These are phyloP conservation scores for Sporothrix sp. DNA, from an alignment of 2,329 filamentous ascomycete genomes.

Conservation along the genomic window DNA sequence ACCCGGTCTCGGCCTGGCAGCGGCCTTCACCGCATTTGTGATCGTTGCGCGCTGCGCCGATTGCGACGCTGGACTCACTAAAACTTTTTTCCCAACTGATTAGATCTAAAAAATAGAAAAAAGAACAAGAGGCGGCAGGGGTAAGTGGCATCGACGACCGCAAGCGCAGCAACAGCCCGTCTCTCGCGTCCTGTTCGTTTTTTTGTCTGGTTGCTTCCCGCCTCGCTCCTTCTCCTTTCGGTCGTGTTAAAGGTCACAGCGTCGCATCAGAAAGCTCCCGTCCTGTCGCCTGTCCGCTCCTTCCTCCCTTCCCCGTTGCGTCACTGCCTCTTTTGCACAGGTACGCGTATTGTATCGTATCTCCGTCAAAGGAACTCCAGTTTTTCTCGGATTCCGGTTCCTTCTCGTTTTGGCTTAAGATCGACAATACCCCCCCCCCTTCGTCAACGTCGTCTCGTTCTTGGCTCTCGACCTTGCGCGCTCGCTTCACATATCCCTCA, in stretches of 20 bases:
- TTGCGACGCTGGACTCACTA: not conserved
- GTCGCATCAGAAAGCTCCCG: not conserved
- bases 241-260: not conserved
- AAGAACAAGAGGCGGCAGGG: too few relatives aligned
- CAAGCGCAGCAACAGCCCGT: not conserved
- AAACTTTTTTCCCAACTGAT: slow-evolving; percentile 1
- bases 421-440: not conserved
- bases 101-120: not conserved
- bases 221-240: not conserved
- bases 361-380: not conserved
- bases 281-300: not conserved
- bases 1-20: not conserved
- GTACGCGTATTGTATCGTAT: not conserved
- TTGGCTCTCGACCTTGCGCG: too few relatives aligned
- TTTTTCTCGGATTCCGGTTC: slow-evolving; percentile 1
- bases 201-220: not conserved
- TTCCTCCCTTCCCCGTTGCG: not conserved
- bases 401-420: slow-evolving; percentile 2
- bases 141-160: not conserved
- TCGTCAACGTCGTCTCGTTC: not conserved
- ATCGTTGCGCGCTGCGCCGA: not conserved
- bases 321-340: too few relatives aligned
- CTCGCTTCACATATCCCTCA: too few relatives aligned
- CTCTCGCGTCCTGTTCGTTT: not conserved
- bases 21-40: not conserved